Percentiles rank a stretch among this genome's conserved stretches.
Evolutionary conservation across 2,329 filamentous ascomycete species (phyloP).

Genomic region (Fusarium tuaranense): DNA sequence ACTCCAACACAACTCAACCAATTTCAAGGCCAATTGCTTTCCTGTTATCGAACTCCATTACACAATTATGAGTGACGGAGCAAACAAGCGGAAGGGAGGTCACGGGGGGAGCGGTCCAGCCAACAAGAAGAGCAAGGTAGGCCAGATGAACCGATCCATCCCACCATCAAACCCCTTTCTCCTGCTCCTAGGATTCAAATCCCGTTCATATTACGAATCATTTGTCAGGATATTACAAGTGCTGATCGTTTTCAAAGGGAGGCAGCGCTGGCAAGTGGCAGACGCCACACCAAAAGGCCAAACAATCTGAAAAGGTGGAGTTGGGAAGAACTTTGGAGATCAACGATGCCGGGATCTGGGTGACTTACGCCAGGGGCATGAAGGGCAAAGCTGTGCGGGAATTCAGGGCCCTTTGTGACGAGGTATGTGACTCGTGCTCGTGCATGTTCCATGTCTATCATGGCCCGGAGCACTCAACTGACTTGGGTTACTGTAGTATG

Average conservation of each 20-base stretch:
- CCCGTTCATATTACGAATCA: not conserved
- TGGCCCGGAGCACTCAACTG: not conserved
- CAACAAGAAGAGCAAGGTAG: constrained; percentile 57
- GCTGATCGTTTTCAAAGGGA: constrained; percentile 50
- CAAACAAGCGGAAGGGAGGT: constrained; percentile 52
- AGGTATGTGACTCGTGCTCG: constrained; percentile 57
- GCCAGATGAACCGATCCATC: constrained; percentile 5
- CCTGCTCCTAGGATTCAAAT: not conserved
- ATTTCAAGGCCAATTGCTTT: not conserved
- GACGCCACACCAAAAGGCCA: constrained; percentile 69
- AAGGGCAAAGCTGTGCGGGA: constrained; percentile 77
- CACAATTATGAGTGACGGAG: constrained; percentile 46
- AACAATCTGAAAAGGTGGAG: constrained; percentile 55
- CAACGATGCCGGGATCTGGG: constrained; percentile 81
- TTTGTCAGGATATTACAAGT: not conserved
- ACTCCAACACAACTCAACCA: not conserved
- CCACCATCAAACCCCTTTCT: not conserved
- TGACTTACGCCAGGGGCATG: constrained; percentile 79
- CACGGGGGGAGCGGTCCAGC: constrained; percentile 43
- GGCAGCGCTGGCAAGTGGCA: constrained; percentile 70
- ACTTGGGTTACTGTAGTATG: constrained; percentile 65
- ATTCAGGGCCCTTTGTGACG: constrained; percentile 73
- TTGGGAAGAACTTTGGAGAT: constrained; percentile 66
- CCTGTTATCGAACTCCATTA: not conserved
- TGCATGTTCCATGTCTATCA: not conserved